Evolutionary conservation across 805 yeast species (phyloP).

Genomic region (Candida peoriensis): DNA sequence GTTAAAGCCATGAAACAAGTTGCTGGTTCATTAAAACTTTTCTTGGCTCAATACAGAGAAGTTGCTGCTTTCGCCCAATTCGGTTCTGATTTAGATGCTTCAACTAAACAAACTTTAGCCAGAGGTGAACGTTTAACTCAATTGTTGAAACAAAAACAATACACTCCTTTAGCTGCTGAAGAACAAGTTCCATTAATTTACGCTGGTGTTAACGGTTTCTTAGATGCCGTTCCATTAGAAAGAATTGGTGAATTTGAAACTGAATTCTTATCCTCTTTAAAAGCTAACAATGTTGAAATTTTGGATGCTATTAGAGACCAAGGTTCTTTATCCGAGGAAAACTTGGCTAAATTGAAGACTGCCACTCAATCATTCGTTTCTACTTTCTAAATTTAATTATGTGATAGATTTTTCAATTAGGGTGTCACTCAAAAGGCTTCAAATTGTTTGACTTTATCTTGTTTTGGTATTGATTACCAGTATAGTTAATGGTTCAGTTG

Average conservation of each 20-base stretch:
- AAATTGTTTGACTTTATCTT: too few relatives aligned
- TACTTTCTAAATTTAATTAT: conserved; percentile 54
- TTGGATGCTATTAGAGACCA: conserved; percentile 76
- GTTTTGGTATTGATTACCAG: conserved; percentile 1
- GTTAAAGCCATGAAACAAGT: conserved; percentile 99
- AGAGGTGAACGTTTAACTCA: conserved; percentile 99
- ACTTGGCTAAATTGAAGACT: conserved; percentile 79
- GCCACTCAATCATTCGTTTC: conserved; percentile 92
- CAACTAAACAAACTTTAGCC: conserved; percentile 96
- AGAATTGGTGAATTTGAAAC: conserved; percentile 89
- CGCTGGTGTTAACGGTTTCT: conserved; percentile 99
- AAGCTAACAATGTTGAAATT: conserved; percentile 83
- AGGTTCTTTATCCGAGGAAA: conserved; percentile 89
- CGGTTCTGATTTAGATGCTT: conserved; percentile 99
- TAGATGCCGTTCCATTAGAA: conserved; percentile 79
- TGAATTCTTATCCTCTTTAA: conserved; percentile 86
- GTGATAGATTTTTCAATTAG: too few relatives aligned
- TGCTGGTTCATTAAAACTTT: conserved; percentile 99
- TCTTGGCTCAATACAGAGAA: conserved; percentile 99
- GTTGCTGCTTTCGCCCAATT: conserved; percentile 99
- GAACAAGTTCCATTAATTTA: conserved; percentile 97
- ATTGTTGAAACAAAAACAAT: conserved; percentile 96
- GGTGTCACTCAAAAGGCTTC: too few relatives aligned
- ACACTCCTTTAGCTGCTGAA: conserved; percentile 94
- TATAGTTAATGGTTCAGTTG: too few relatives aligned